Evolutionary conservation across 2,329 filamentous ascomycete genomes (phyloP), one percentile per base, ranked within the genome.

Genomic region (Colletotrichum falcatum): DNA sequence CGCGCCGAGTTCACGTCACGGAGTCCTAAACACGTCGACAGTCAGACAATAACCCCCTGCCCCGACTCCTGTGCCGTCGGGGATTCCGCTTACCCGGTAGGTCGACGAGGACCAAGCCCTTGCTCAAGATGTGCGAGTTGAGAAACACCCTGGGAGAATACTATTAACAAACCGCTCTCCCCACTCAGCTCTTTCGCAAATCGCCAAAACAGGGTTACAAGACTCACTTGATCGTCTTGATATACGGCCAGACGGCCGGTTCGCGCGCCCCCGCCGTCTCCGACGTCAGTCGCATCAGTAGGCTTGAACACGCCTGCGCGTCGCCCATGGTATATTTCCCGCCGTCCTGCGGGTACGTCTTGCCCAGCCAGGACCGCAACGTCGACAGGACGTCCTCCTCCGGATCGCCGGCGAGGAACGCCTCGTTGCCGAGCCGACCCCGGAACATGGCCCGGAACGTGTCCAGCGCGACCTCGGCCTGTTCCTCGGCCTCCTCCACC

Each of bases 51-150:
- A 42, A 42, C 1, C 12, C 6, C 6, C n/a, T 20, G 14, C 20
- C 6, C 14, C 33, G 14, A 16, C 18, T 23, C 8, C 14, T 2
- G 16, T 1, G 1, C 37, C 18, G 1, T n/a, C n/a, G 46, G 48
- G n/a, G 20, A n/a, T 42, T 23, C 1, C 14, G 71, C 74, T 28
- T 78, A 84, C 83, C 84, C 33, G 85, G 84, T 23, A 87, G 79
- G 67, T 87, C 85, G 0, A 84, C 84, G 8, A 87, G 78, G 5
- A 86, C 74, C 1, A 87, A 77, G 0, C 85, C 85, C 63, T 81
- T 83, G 66, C 83, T 84, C 11, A 87, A 74, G 23, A 87, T 84
- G 69, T 84, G 76, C 0, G 85, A 80, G 18, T 83, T 81, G 14
- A 81, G 71, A 49, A 77, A 83, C 0, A 87, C 83, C 60, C 83